Evolutionary conservation across 805 yeast genomes (phyloP), one percentile per base, ranked within the genome.

Genomic region (Sugiyamaella valdiviana): DNA sequence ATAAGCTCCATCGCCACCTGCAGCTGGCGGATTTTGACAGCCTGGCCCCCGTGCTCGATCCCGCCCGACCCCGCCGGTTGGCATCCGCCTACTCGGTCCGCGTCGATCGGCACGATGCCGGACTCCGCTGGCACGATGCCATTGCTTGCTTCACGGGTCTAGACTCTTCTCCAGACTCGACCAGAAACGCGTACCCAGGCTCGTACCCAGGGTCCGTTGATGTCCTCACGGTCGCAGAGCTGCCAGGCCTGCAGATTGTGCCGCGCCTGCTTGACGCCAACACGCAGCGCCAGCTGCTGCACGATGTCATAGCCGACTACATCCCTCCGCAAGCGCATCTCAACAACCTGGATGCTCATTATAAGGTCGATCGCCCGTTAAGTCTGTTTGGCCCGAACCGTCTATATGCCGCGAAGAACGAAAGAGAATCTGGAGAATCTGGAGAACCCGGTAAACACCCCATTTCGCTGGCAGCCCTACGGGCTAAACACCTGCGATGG

Each of bases 401-500:
- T 2, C 17, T 15, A 16, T 10, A 24, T 14, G 20, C 46, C 41
- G 40, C 2, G 37, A 9, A 23, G 9, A 49, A 3, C 22, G n/a
- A n/a, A n/a, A n/a, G n/a, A n/a, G n/a, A n/a, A n/a, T n/a, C n/a
- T n/a, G n/a, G n/a, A n/a, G n/a, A n/a, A 3, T 38, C 51, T 26
- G 38, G 51, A 40, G 47, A 44, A 14, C 40, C 53, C n/a, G 41
- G 39, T 19, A 57, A 55, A 22, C 51, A 57, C 1, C 36, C 48
- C 15, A 47, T 59, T 5, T 45, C 53, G 1, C 37, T 42, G 22
- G 48, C 43, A 6, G 51, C 49, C 36, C 47, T 63, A 19, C 51
- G 62, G 10, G 43, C 45, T 14, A 57, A 55, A 32, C 62, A 65
- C 44, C 58, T 71, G n/a, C 62, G 75, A n/a, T 71, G 75, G 75